Percentiles rank a stretch among this genome's conserved stretches.
Evolutionary conservation across 2,329 filamentous ascomycete genomes (phyloP).

Genomic region (Berkeleyomyces rouxiae): DNA sequence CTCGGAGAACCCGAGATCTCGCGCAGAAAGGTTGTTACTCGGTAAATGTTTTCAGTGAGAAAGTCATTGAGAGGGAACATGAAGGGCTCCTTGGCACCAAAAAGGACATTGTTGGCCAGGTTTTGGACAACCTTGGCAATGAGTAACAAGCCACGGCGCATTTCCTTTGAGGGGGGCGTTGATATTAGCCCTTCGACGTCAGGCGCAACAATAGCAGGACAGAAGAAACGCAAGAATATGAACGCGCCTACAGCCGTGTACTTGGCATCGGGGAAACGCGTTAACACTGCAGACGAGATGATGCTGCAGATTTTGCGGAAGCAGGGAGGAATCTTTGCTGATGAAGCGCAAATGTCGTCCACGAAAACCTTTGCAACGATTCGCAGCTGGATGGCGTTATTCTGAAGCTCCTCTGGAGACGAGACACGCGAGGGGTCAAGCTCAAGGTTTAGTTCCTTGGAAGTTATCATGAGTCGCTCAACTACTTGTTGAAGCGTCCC

Average conservation of each 20-base stretch:
- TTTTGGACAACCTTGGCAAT: slow-evolving; percentile 59
- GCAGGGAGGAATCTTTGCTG: slow-evolving; percentile 41
- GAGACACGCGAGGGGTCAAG: slow-evolving; percentile 46
- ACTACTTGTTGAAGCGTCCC: slow-evolving; percentile 49
- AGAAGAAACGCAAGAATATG: slow-evolving; percentile 56
- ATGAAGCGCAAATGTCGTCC: slow-evolving; percentile 50
- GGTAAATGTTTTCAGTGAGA: slow-evolving; percentile 49
- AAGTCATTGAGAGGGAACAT: slow-evolving; percentile 58
- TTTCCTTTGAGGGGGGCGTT: slow-evolving; percentile 46
- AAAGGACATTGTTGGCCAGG: slow-evolving; percentile 54
- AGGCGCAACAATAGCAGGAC: slow-evolving; percentile 53
- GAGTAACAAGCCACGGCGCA: slow-evolving; percentile 49
- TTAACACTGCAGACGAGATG: slow-evolving; percentile 47
- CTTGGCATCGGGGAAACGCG: slow-evolving; percentile 50
- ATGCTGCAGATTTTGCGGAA: slow-evolving; percentile 54
- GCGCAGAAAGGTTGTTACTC: slow-evolving; percentile 47
- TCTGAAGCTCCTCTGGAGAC: slow-evolving; percentile 45
- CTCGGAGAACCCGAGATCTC: slow-evolving; percentile 46
- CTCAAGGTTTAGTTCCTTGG: slow-evolving; percentile 50
- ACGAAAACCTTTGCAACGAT: slow-evolving; percentile 56
- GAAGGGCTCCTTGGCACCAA: slow-evolving; percentile 55
- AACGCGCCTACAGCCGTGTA: slow-evolving; percentile 57
- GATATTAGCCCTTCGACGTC: slow-evolving; percentile 50
- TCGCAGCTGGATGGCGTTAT: slow-evolving; percentile 48
- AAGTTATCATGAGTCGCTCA: slow-evolving; percentile 48